Percentiles rank a stretch among this genome's conserved stretches.
Conservation (phyloP, 2,329 filamentous ascomycete species). For the Colletotrichum godetiae region DNA sequence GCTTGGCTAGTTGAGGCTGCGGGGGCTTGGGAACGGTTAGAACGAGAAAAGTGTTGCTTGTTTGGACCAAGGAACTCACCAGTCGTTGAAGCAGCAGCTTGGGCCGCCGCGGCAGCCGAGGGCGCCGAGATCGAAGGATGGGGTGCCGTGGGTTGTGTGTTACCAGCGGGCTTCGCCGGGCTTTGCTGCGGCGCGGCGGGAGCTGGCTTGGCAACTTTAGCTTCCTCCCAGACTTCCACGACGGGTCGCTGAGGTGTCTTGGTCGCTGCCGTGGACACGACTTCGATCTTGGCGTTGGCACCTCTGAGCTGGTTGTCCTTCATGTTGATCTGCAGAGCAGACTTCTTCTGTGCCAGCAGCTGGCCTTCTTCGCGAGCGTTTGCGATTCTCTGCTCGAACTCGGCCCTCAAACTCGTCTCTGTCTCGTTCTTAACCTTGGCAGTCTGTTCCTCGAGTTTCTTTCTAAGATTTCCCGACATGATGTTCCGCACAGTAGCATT, state of each 20-base stretch:
- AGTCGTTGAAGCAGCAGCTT: constrained; percentile 32
- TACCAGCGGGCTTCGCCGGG: constrained; percentile 31
- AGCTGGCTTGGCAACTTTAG: constrained; percentile 62
- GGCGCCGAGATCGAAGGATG: constrained; percentile 28
- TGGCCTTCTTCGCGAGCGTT: constrained; percentile 72
- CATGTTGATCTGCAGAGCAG: constrained; percentile 81
- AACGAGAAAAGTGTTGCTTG: background rate
- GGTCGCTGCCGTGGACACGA: constrained; percentile 84
- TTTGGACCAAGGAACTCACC: constrained; percentile 32
- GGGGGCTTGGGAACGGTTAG: constrained; percentile 7
- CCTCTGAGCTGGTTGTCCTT: constrained; percentile 74
- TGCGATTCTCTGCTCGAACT: constrained; percentile 64
- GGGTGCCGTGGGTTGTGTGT: constrained; percentile 20
- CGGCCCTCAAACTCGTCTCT: constrained; percentile 57
- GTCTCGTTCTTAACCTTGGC: constrained; percentile 68
- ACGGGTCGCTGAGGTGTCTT: constrained; percentile 89
- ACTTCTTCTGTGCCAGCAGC: constrained; percentile 80
- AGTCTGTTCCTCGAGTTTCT: constrained; percentile 75
- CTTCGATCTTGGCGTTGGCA: constrained; percentile 77
- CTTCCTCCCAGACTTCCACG: constrained; percentile 86
- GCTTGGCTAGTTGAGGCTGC: background rate
- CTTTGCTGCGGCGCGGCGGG: constrained; percentile 34
- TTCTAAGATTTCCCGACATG: constrained; percentile 72
- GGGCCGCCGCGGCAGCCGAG: constrained; percentile 27
- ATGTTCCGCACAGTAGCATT: constrained; percentile 70